Base-by-base conservation (phyloP, 179 eudicot species). In the Dionaea muscipula region DNA sequence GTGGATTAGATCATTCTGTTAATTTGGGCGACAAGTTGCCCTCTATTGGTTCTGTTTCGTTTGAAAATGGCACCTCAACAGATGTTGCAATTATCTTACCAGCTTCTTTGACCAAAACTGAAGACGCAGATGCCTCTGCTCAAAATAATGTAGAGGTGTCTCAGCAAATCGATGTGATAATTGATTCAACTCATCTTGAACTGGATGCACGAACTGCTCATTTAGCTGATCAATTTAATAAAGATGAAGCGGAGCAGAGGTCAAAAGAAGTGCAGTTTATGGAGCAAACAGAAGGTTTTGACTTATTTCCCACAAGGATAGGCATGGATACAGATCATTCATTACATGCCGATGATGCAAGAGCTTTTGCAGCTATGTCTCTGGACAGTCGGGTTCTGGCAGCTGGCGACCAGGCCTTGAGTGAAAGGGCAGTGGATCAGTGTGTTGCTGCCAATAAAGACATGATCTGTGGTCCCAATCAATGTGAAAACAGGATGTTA, bases 381-480 rank as follows among this genome's bases (percentile, higher is more conserved):
- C 53, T 39, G 39, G 70, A 64, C 52, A 67, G 51, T 18, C 47
- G 26, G 53, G 57, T 16, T 39, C 54, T 54, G 51, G 61, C 43
- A 26, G 54, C 53, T 33, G 24, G 37, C 18, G 79, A 66, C 35
- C 64, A 58, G 57, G 59, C 17, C 7, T 15, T 51, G 26, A 74
- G 61, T 26, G 66, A 64, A 27, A 25, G 50, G 26, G 53, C 55
- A 26, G 31, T 37, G 16, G 51, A 59, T 40, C 71, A 55, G 47
- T 43, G 10, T 1, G 47, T 2, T 4, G 3, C 22, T 53, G 62
- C 45, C 49, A 68, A 59, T 38, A 72, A 67, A 37, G 69, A 57
- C 67, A 72, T 49, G 56, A n/a, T 47, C 26, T 47, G 55, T 57
- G 63, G 38, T 63, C 49, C 69, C 53, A 72, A 68, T 9, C 66